These are phyloP conservation scores for Cenchrus fungigraminus DNA, from an alignment of 176 grass and related monocot species.

Conservation along the genomic window DNA sequence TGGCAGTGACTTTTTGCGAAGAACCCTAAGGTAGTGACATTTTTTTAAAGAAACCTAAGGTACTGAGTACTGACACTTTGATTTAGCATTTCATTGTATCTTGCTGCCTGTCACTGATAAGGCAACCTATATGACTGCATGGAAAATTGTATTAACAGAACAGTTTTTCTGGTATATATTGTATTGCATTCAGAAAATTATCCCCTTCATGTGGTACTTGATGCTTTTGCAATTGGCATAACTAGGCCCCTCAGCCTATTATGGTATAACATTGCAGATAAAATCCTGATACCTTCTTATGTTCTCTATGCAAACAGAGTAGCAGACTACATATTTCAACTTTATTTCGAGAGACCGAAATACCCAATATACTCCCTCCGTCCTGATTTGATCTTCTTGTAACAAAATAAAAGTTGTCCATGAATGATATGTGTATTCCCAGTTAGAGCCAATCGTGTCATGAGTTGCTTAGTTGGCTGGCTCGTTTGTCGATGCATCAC, in stretches of 20 bases:
- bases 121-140: neutral
- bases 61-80: neutral
- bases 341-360: neutral
- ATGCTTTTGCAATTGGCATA: neutral
- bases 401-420: too few relatives aligned
- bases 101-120: neutral
- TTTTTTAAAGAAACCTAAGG: too few relatives aligned
- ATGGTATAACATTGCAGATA: neutral
- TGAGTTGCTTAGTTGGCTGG: too few relatives aligned
- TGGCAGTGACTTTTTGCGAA: neutral
- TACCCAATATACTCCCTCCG: neutral
- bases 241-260: neutral
- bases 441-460: too few relatives aligned
- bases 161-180: neutral
- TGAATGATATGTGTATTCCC: too few relatives aligned
- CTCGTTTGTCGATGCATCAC: too few relatives aligned
- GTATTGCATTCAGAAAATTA: neutral
- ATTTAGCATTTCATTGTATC: neutral
- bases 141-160: neutral
- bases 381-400: too few relatives aligned
- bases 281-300: neutral
- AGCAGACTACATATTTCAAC: neutral
- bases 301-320: neutral
- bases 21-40: neutral
- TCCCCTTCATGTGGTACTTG: neutral